phyloP scores from a whole-genome alignment of 176 grass and related monocot genomes.

The Phoenix roebelenii region DNA sequence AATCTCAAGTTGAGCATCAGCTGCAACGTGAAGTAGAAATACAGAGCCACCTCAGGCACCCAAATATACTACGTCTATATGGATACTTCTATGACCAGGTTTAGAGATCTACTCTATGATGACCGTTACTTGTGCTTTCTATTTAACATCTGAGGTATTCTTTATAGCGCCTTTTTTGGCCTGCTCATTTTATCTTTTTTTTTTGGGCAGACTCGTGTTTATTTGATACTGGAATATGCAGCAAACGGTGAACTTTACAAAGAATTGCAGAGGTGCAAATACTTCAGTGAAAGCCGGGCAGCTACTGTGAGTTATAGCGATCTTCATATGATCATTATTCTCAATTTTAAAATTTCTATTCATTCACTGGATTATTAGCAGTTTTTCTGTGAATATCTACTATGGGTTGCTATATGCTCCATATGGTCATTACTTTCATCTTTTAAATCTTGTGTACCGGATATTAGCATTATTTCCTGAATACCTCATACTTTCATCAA shows the following conservation, averaged over 20 bases:
- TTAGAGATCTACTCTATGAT: neutral
- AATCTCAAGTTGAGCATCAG: slow-evolving; percentile 90
- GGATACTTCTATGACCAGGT: slow-evolving; percentile 98
- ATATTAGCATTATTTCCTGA: too few relatives aligned
- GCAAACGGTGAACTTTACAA: slow-evolving; percentile 92
- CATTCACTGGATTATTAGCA: too few relatives aligned
- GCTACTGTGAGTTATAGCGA: slow-evolving; percentile 54
- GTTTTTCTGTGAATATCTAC: too few relatives aligned
- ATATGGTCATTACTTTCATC: too few relatives aligned
- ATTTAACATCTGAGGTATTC: too few relatives aligned
- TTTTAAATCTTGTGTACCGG: too few relatives aligned
- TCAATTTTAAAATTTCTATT: too few relatives aligned
- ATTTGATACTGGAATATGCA: slow-evolving; percentile 88
- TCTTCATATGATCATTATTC: too few relatives aligned
- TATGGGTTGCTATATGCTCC: too few relatives aligned
- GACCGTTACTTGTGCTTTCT: too few relatives aligned
- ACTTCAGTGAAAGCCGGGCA: slow-evolving; percentile 67
- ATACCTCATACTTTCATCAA: too few relatives aligned
- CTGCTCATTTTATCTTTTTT: slow-evolving; percentile 7
- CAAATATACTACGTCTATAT: slow-evolving; percentile 78
- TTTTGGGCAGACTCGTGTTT: slow-evolving; percentile 59
- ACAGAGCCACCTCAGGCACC: slow-evolving; percentile 74
- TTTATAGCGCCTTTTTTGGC: too few relatives aligned
- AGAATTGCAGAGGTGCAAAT: slow-evolving; percentile 77
- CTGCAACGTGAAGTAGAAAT: slow-evolving; percentile 80